Base-by-base conservation (phyloP, 768 basidiomycete species). In the Cystofilobasidium bisporidii region DNA sequence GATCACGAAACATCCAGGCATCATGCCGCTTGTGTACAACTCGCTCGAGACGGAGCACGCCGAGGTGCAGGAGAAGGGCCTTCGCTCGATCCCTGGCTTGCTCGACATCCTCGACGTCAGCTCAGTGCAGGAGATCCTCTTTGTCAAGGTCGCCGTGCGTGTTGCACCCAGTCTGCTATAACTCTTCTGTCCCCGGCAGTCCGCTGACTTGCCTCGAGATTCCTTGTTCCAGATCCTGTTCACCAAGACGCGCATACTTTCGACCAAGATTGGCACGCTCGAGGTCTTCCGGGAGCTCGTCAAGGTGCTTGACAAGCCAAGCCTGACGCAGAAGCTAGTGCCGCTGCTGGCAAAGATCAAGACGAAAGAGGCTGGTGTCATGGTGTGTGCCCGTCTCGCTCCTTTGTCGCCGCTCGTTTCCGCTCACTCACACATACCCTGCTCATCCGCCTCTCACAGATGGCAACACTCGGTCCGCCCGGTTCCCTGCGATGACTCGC, bases 31-130 rank as follows among this genome's bases (percentile, higher is more conserved):
- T 45, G 88, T 99, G 22, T 99, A 99, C 75, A 89, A 90, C 75
- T 91, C 96, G 1, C 80, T 99, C 59, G 96, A 97, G 70, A 89
- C 89, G n/a, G 96, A 98, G 60, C 91, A 96, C 78, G 83, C 87
- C 0, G 67, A 69, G 50, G 67, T 69, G 3, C 67, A 69, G 40
- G 62, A 63, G 22, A 57, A 53, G 55, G 67, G 33, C 2, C 45
- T 69, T 15, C 26, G 47, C 22, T 43, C 32, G 17, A 58, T 69
- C 14, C 67, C 67, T 0, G 41, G 55, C 33, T n/a, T 69, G 62
- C 55, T 69, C 6, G 67, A 69, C 36, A 63, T 69, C 15, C 53
- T 69, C 10, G 67, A 69, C 12, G 67, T 69, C 10, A 45, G 62
- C 4, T 59, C 41, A 8, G 56, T 64, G 5, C 62, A 63, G 50